Conservation (phyloP, 768 basidiomycete species). For the Naganishia friedmannii region DNA sequence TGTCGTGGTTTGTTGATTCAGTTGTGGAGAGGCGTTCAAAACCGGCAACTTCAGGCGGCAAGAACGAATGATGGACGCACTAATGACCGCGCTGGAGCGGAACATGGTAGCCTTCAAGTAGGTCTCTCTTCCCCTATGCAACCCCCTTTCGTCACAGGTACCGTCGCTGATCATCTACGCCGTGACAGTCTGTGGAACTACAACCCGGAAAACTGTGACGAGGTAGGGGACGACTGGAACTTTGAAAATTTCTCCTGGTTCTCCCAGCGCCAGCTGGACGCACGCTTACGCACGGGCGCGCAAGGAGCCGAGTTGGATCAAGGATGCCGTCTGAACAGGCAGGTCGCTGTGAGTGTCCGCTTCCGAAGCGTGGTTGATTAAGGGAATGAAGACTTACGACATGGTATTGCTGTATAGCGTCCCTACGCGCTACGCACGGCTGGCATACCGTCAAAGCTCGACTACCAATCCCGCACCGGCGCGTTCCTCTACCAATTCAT, state of each 20-base stretch:
- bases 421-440: conserved; percentile 89
- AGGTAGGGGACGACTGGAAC: conserved; percentile 79
- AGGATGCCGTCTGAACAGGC: conserved; percentile 71
- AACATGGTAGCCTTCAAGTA: conserved; percentile 80
- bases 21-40: conserved; percentile 67
- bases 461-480: conserved; percentile 58
- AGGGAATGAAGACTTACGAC: neutral
- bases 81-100: conserved; percentile 76
- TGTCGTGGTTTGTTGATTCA: conserved; percentile 45
- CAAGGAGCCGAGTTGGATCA: conserved; percentile 67
- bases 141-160: no score
- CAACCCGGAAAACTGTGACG: conserved; percentile 79
- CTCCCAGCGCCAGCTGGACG: conserved; percentile 52
- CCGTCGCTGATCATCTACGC: no score
- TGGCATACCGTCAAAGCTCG: conserved; percentile 70
- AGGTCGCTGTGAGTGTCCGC: conserved; percentile 60
- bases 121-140: conserved; percentile 41
- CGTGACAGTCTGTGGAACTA: conserved; percentile 81
- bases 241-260: conserved; percentile 98
- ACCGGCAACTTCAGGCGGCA: conserved; percentile 78
- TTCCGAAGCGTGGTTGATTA: neutral
- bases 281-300: conserved; percentile 57
- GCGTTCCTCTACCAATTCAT: conserved; percentile 32
- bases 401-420: conserved; percentile 53
- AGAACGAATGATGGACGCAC: conserved; percentile 86